Percentiles rank a stretch among this genome's conserved stretches.
phyloP scores from a whole-genome alignment of 441 rosid genomes.

The Kokia cookei region DNA sequence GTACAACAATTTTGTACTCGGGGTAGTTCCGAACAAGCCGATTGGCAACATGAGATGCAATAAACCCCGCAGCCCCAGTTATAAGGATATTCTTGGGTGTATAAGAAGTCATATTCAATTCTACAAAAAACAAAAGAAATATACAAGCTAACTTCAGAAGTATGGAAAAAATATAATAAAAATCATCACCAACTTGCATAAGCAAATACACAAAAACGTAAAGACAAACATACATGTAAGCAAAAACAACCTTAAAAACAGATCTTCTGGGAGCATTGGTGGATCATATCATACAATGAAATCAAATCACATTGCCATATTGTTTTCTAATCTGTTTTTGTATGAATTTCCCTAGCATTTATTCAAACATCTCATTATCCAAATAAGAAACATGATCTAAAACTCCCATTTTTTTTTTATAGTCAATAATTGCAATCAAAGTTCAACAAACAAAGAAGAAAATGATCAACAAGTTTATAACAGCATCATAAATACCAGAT shows the following conservation, averaged over 20 bases:
- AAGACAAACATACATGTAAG: background rate
- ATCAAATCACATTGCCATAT: background rate
- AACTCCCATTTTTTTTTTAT: background rate
- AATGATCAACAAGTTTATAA: background rate
- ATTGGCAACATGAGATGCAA: constrained; percentile 62
- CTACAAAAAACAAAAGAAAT: background rate
- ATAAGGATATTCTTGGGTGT: constrained; percentile 87
- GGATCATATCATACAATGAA: background rate
- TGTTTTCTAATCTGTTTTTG: background rate
- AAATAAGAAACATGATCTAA: background rate
- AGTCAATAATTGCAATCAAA: background rate
- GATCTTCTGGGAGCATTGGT: background rate
- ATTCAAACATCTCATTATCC: background rate
- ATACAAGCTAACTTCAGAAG: background rate
- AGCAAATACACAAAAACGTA: background rate
- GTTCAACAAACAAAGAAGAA: background rate
- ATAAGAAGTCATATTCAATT: constrained; percentile 47
- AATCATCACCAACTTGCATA: background rate
- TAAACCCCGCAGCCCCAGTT: constrained; percentile 95
- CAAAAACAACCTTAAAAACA: background rate
- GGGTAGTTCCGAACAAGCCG: constrained; percentile 74
- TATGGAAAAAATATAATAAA: background rate
- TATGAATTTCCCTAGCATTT: background rate
- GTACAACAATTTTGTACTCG: constrained; percentile 81
- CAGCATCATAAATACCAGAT: constrained; percentile 6